Percentiles rank a stretch among this genome's conserved stretches.
Evolutionary conservation across 1,284 basidiomycete species (phyloP).

Genomic region (Sporisorium reilianum): DNA sequence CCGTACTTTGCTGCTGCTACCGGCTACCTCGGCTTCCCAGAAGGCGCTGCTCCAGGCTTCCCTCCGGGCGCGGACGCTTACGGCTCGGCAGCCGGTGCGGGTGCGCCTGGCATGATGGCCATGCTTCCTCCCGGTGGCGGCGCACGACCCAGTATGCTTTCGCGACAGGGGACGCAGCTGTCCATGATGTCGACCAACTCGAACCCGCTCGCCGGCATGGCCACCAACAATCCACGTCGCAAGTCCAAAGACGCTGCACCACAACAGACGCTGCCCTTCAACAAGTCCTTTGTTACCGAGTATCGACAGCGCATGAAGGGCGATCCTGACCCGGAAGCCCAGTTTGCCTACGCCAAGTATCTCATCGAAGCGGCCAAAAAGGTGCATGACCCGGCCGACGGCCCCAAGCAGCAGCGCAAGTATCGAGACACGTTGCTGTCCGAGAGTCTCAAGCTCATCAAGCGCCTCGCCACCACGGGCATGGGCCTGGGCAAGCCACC

Average conservation of each 20-base stretch:
- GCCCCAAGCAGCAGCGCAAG: slow-evolving; percentile 72
- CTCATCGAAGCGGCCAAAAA: slow-evolving; percentile 99
- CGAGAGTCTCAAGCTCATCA: slow-evolving; percentile 91
- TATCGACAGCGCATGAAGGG: slow-evolving; percentile 96
- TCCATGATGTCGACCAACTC: slow-evolving; percentile 42
- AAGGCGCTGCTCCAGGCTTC: slow-evolving; percentile 43
- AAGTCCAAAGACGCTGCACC: slow-evolving; percentile 56
- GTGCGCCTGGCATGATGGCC: slow-evolving; percentile 30
- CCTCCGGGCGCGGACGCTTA: slow-evolving; percentile 42
- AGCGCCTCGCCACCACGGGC: slow-evolving; percentile 88
- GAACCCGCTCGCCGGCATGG: slow-evolving; percentile 28
- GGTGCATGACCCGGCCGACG: slow-evolving; percentile 67
- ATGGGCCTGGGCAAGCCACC: slow-evolving; percentile 73
- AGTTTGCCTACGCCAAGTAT: slow-evolving; percentile 96
- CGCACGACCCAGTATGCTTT: slow-evolving; percentile 24
- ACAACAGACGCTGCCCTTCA: slow-evolving; percentile 71
- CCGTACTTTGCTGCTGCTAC: slow-evolving; percentile 59
- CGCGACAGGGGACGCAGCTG: slow-evolving; percentile 49
- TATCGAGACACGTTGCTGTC: slow-evolving; percentile 88
- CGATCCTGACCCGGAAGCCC: slow-evolving; percentile 98
- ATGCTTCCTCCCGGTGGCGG: slow-evolving; percentile 28
- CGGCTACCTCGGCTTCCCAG: slow-evolving; percentile 54
- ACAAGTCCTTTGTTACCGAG: slow-evolving; percentile 96
- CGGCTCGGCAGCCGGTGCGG: slow-evolving; percentile 15
- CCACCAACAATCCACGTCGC: slow-evolving; percentile 40